Evolutionary conservation across 257 asterid genomes (phyloP), one percentile per base, ranked within the genome.

Genomic region (Capsicum baccatum): DNA sequence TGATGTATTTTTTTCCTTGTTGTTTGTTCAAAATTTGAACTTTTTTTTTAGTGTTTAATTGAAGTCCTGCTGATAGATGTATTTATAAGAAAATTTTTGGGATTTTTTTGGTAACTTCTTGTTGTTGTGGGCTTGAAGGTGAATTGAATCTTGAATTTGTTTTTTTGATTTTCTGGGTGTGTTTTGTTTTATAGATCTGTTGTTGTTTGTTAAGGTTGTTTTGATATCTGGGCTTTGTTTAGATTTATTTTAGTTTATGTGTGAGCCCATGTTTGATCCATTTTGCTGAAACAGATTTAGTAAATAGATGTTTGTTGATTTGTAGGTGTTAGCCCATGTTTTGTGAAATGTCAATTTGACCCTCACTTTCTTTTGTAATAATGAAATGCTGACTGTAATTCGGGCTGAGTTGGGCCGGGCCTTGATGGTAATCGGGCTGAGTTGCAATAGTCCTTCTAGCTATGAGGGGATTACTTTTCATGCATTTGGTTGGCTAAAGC

Each of bases 251-350:
- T 76, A 73, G 9, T 48, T 64, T 82, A 47, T 74, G 33, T 84
- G 11, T 15, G 57, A 82, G 85, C 88, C 85, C 85, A 85, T 60
- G 68, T n/a, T 76, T 84, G 83, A 9, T 81, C 70, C 71, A 47
- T 81, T 63, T 73, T 69, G 3, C 14, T 8, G 6, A 19, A 19
- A 16, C 14, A 59, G 21, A 74, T 59, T 54, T 37, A n/a, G 37
- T 26, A 47, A 44, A 35, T 59, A 6, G 52, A 55, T 79, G 62
- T 79, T 63, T 1, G 37, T 66, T 69, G 79, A 9, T 80, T 64
- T 66, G 63, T 76, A 26, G 76, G 14, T 68, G 19, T 68, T 17
- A 79, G 87, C 69, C 80, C 80, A 57, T 33, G 66, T 56, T 7
- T 48, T 79, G 47, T 14, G 17, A 79, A 79, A 47, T 76, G 83